Evolutionary conservation across 306 rosid species (phyloP), one percentile per base, ranked within the genome.

Genomic region (Cucurbita maxima): DNA sequence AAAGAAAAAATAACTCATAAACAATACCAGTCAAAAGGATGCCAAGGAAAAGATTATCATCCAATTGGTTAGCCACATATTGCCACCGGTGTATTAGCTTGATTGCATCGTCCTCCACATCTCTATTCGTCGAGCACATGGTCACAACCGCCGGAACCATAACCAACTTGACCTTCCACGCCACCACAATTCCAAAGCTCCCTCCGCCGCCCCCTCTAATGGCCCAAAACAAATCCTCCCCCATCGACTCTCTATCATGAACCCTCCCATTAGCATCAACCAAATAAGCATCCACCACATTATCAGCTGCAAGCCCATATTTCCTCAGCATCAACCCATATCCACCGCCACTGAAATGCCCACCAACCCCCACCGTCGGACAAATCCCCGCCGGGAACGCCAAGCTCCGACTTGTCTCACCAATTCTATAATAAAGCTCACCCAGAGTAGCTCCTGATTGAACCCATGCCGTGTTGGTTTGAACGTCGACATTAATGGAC

Each of bases 341-440:
- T 4, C 88, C 97, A 4, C 97, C 97, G 8, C 97, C 97, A 3
- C 90, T 87, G 0, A 91, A 74, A 38, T 82, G 97, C 8, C 97
- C 96, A 1, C 96, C 93, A 12, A 84, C 52, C 0, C 96, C 96
- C 20, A 89, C 71, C 6, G 55, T 78, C 14, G 93, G 85, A 75
- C 91, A 89, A 58, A 82, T 64, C 10, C 93, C 91, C 6, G 90
- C 96, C 16, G 94, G 96, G 72, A 89, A 91, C 51, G 88, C 91
- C 61, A 82, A 85, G 64, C n/a, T 58, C 5, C 41, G 40, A 58
- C 64, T 58, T 30, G 30, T 58, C 41, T 58, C 41, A 2, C 38
- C 64, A 11, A 58, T 58, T 25, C 4, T 58, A 1, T 58, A 58
- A 5, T 58, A 58, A 13, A 58, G 80, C 20, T 92, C 90, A 5